Conservation (phyloP, 2,329 filamentous ascomycete genomes). For the Arthrobotrys megalospora region DNA sequence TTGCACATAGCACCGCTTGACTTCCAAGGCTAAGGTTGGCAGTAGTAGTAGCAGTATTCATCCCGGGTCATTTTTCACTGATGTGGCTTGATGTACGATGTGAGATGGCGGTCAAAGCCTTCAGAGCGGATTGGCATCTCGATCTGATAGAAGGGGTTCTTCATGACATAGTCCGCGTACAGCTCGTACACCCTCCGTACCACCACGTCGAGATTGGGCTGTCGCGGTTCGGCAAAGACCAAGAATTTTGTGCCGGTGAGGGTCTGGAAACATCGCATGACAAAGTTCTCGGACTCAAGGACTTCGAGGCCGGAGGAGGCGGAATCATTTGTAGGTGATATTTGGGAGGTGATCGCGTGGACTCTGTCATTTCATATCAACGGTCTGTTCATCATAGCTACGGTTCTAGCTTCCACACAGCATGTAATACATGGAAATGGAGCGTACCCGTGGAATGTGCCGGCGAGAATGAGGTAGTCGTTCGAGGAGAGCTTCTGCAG, state of each 20-base stretch:
- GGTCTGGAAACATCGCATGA: slow-evolving; percentile 95
- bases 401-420: too few species aligned
- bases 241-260: slow-evolving; percentile 91
- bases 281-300: slow-evolving; percentile 93
- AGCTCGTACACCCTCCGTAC: slow-evolving; percentile 91
- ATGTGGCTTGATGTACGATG: slow-evolving; percentile 80
- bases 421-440: slow-evolving; percentile 64
- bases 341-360: slow-evolving; percentile 77
- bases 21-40: too few species aligned
- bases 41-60: neutral
- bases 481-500: slow-evolving; percentile 92
- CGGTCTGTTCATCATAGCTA: neutral
- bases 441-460: slow-evolving; percentile 91
- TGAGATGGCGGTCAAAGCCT: slow-evolving; percentile 89
- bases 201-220: slow-evolving; percentile 87
- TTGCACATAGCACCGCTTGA: neutral
- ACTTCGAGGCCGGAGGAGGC: slow-evolving; percentile 87
- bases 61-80: slow-evolving; percentile 66
- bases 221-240: slow-evolving; percentile 90
- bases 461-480: slow-evolving; percentile 95
- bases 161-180: slow-evolving; percentile 98
- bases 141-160: slow-evolving; percentile 97
- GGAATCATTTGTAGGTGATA: slow-evolving; percentile 63
- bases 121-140: slow-evolving; percentile 98
- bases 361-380: slow-evolving; percentile 66